Evolutionary conservation across 108 stramenopile species (phyloP), one percentile per base, ranked within the genome.

Genomic region (Fragilaria crotonensis): DNA sequence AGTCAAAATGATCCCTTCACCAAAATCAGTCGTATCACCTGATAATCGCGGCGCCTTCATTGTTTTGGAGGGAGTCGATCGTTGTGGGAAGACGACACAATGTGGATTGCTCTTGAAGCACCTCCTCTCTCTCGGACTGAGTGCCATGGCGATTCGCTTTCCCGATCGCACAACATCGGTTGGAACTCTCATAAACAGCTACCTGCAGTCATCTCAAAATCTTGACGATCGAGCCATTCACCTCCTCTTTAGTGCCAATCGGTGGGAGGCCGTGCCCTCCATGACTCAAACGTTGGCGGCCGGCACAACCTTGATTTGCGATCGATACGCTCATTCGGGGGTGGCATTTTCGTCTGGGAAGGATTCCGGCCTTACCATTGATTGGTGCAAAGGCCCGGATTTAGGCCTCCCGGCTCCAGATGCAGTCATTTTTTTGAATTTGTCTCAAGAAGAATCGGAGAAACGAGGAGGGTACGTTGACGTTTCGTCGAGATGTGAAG

Each of bases 61-160:
- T 52, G 83, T 99, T 22, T 78, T 99, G 57, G 99, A 99, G 78
- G 99, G 99, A 21, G 93, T 99, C 27, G 99, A 99, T 59, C 71
- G 99, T n/a, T 95, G 96, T 54, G 99, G 99, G 46, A 99, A 99
- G 70, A 96, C 97, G 17, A 99, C 99, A 0, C 90, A 93, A 78
- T 79, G 72, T 3, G 71, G 59, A 27, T 66, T 83, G 23, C 73
- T 95, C 25, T 65, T 77, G 31, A 70, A 77, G 44, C 80, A 82
- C 32, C 65, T 89, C 51, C 57, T 75, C 5, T 63, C 67, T 18
- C 61, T 84, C n/a, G 75, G 78, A n/a, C 25, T 84, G 47, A 83
- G 87, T 7, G 75, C 84, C 7, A 69, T 77, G 1, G 80, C 78
- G 9, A 83, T 83, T 61, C 71, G 84, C 5, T 88, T 89, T 72